A percentile compares a stretch with the other conserved stretches of the same genome.
Conservation (phyloP, 805 yeast genomes). For the Candida silvicultrix region DNA sequence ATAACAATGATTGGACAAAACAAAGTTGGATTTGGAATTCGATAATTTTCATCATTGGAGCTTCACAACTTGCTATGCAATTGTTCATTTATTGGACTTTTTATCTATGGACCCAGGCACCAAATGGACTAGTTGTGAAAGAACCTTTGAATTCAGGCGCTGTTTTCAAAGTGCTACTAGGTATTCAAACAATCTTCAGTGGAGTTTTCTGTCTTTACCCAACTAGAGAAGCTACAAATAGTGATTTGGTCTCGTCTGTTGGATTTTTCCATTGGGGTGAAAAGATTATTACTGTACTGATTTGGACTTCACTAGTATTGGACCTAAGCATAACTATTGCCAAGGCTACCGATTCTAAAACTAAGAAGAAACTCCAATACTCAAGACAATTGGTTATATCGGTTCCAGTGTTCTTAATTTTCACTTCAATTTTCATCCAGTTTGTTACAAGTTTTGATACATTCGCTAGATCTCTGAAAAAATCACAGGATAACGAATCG, state of each 20-base stretch:
- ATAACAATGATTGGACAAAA: not conserved
- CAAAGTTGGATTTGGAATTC: not conserved
- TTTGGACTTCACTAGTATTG: not conserved
- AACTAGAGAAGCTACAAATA: not conserved
- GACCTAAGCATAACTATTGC: not conserved
- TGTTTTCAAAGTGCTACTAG: not conserved
- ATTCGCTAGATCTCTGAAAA: not conserved
- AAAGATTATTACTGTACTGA: not conserved
- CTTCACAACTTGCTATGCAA: not conserved
- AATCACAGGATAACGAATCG: not conserved
- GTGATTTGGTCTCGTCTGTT: not conserved
- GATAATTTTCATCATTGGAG: not conserved
- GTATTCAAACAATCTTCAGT: not conserved
- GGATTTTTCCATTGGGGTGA: not conserved
- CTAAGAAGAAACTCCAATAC: not conserved
- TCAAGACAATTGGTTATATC: not conserved
- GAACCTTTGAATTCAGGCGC: not conserved
- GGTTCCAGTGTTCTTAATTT: not conserved
- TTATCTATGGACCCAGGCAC: not conserved
- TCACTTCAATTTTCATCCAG: not conserved
- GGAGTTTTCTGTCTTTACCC: not conserved
- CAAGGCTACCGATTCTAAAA: not conserved
- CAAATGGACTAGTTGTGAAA: not conserved
- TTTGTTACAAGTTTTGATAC: conserved; percentile 1
- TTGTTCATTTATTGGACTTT: not conserved